Evolutionary conservation across 805 yeast species (phyloP), one percentile per base, ranked within the genome.

Genomic region (Debaryomyces maramus): DNA sequence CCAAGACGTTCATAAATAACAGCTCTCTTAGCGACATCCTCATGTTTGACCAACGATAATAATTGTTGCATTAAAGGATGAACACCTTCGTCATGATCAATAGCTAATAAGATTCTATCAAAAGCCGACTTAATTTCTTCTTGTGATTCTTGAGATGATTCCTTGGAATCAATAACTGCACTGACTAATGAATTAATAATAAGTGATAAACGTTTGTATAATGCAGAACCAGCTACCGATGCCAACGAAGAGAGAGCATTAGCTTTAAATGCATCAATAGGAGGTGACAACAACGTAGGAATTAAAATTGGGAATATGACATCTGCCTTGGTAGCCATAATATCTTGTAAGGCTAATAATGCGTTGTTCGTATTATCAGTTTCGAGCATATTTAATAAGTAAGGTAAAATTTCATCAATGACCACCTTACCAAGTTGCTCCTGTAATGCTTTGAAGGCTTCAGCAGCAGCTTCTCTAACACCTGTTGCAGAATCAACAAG

Each of bases 261-360:
- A n/a, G 96, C 95, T 65, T 89, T 88, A 67, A 83, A 83, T 0
- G 80, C 72, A 50, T 87, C 88, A 40, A 90, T 81, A 11, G 97
- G 97, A 5, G 88, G 82, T 5, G 80, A 61, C 56, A 91, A 72
- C 56, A 93, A 73, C 0, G 95, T 78, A 32, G 98, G 97, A 43
- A 91, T 75, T 58, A 93, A 76, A 34, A 88, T 85, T 35, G 98
- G 97, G 89, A 95, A 89, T 41, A 95, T 87, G 3, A 87, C 83
- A 43, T 88, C 95, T 5, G 97, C 77, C 55, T 87, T 88, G 2
- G 89, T 82, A 8, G 93, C 78, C 95, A 91, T 87, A 52, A 93
- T 85, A 56, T 90, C 97, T 65, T 85, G 83, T 48, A 93, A 74
- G 6, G 98, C 99, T 38, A 82, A 73, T 48, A 93, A 75, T 0